These are phyloP conservation scores for Henckelia pumila DNA, from an alignment of 257 asterid genomes.

Conservation along the genomic window DNA sequence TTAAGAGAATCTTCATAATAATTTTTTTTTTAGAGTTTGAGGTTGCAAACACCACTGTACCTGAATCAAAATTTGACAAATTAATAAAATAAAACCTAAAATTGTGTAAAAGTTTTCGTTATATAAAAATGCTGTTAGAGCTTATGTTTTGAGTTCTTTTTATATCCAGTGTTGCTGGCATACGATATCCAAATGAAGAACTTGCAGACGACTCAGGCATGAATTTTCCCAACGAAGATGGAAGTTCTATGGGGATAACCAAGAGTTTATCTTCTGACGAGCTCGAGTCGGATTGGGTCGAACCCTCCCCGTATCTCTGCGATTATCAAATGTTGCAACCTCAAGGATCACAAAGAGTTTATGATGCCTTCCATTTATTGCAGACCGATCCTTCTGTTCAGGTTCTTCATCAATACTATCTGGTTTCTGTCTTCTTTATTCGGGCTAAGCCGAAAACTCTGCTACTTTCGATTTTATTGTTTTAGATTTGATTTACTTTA, in stretches of 20 bases:
- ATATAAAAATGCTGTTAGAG: not conserved
- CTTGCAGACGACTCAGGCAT: constrained; percentile 14
- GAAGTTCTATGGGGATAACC: constrained; percentile 23
- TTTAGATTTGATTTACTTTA: not conserved
- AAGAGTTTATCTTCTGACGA: constrained; percentile 25
- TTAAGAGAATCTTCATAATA: too few species aligned
- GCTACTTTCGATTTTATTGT: not conserved
- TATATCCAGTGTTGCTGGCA: constrained; percentile 39
- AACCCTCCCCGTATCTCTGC: constrained; percentile 41
- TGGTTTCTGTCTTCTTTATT: not conserved
- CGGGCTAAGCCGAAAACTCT: too few species aligned
- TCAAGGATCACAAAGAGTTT: constrained; percentile 41
- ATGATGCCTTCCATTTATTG: constrained; percentile 56
- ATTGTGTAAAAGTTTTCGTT: not conserved
- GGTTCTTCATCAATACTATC: constrained; percentile 32
- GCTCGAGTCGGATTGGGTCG: constrained; percentile 52
- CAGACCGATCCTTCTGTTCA: constrained; percentile 65
- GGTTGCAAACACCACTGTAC: too few species aligned
- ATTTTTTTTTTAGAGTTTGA: too few species aligned
- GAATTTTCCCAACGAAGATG: constrained; percentile 23
- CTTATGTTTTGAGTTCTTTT: constrained; percentile 11
- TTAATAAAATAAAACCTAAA: too few species aligned
- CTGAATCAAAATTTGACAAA: too few species aligned
- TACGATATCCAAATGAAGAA: constrained; percentile 11
- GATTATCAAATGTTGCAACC: constrained; percentile 31